Base-by-base conservation (phyloP, 306 rosid species). In the Quercus alba region DNA sequence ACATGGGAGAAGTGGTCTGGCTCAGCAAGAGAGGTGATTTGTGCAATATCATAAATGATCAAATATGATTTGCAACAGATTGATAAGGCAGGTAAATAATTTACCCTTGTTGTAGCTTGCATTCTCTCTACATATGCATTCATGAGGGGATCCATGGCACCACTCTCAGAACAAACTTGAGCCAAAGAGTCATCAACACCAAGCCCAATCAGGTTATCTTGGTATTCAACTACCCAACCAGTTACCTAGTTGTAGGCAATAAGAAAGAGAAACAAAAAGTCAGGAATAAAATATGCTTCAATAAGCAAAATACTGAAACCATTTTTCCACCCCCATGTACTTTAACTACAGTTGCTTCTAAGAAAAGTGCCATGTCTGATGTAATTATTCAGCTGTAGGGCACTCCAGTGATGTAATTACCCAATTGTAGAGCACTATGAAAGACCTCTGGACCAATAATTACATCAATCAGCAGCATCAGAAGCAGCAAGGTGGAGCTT, bases 131-230 rank as follows among this genome's bases (percentile, higher is more conserved):
- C 97, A 83, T 95, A 95, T 1, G 99, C 89, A 75, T 95, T 93
- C 99, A 95, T 91, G 33, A 95, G 92, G 75, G 99, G 98, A 83
- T 95, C 99, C 99, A 95, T 91, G 76, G 99, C 89, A 87, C 99
- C 99, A 81, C 99, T 90, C 89, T 95, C 99, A 35, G 98, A 93
- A 84, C 99, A 95, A 56, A 95, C 98, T 89, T 95, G 99, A 75
- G 99, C 96, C 59, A 95, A 86, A 81, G 97, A 85, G 71, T 93
- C 99, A 15, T 95, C 99, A 61, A 95, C 99, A 54, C 98, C 99
- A 19, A 93, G 94, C 74, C 93, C 98, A 84, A 95, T 89, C 80
- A 95, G 83, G 83, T 88, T 88, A 23, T 91, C 98, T 91, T 95
- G 99, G 90, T 87, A 93, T 87, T 95, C 99, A 81, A 93, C 97